A percentile compares a stretch with the other conserved stretches of the same genome.
Evolutionary conservation across 768 basidiomycete genomes (phyloP).

Genomic region (Jaapia argillacea): DNA sequence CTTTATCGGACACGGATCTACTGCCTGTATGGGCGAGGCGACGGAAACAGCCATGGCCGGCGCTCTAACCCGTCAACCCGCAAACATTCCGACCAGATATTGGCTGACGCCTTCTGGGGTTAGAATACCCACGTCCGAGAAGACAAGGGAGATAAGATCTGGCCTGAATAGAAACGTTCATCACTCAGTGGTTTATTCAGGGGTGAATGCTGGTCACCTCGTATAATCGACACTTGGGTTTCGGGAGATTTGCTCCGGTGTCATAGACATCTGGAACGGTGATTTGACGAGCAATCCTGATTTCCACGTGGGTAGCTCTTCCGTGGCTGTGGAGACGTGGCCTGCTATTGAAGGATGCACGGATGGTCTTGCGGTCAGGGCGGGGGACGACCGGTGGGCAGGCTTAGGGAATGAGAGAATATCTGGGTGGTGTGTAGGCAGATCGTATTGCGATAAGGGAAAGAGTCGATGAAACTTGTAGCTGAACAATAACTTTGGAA

Average conservation of each 20-base stretch:
- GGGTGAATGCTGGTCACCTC: conserved; percentile 38
- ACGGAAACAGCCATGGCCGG: conserved; percentile 1
- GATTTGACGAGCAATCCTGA: too few species aligned
- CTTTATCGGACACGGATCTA: conserved; percentile 17
- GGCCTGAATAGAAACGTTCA: conserved; percentile 48
- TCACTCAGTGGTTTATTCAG: too few species aligned
- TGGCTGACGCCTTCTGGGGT: conserved; percentile 92
- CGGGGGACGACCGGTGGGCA: conserved; percentile 7
- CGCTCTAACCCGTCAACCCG: conserved; percentile 34
- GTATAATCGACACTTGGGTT: conserved; percentile 95
- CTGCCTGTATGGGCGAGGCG: background rate
- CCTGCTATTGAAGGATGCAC: too few species aligned
- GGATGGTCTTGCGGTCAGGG: background rate
- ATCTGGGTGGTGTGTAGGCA: conserved; percentile 70
- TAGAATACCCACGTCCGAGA: conserved; percentile 89
- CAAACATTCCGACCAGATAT: conserved; percentile 92
- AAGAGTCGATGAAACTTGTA: conserved; percentile 98
- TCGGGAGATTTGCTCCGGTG: conserved; percentile 69
- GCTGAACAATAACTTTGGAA: conserved; percentile 28
- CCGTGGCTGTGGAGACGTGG: too few species aligned
- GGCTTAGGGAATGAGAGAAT: conserved; percentile 61
- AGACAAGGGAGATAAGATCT: conserved; percentile 88
- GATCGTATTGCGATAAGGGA: conserved; percentile 84
- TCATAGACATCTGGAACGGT: conserved; percentile 40
- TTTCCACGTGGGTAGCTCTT: too few species aligned